Conservation (phyloP, 2,329 filamentous ascomycete genomes). For the Pyrenochaeta sp. region DNA sequence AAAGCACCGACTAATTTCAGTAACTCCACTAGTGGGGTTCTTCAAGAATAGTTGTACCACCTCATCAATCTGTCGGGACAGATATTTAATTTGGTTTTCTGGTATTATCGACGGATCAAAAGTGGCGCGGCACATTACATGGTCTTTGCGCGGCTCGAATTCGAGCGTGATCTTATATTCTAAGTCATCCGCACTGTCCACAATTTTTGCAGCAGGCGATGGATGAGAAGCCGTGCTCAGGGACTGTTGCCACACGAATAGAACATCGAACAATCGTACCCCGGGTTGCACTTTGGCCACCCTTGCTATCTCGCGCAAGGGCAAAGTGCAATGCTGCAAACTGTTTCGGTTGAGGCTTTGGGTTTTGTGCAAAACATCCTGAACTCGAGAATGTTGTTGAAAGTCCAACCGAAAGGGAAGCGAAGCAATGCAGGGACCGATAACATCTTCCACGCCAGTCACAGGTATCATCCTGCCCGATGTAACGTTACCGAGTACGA, state of each 20-base stretch:
- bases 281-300: constrained; percentile 63
- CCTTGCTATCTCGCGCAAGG: constrained; percentile 75
- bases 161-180: constrained; percentile 82
- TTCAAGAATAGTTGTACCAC: constrained; percentile 58
- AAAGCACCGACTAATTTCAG: constrained; percentile 34
- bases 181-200: constrained; percentile 72
- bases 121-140: constrained; percentile 62
- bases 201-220: constrained; percentile 59
- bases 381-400: constrained; percentile 58
- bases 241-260: constrained; percentile 88
- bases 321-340: constrained; percentile 69
- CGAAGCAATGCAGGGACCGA: constrained; percentile 82
- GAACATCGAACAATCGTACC: constrained; percentile 73
- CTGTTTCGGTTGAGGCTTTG: constrained; percentile 72
- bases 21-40: constrained; percentile 44
- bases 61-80: constrained; percentile 70
- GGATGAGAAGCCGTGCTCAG: constrained; percentile 49
- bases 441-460: constrained; percentile 72
- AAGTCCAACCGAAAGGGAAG: constrained; percentile 75
- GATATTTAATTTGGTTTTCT: constrained; percentile 60
- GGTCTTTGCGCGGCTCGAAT: constrained; percentile 67
- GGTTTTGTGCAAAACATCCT: constrained; percentile 69
- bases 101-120: constrained; percentile 66
- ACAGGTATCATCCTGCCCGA: constrained; percentile 83
- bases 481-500: constrained; percentile 79